phyloP scores from a whole-genome alignment of 345 rosid species.

The Linum trigynum region DNA sequence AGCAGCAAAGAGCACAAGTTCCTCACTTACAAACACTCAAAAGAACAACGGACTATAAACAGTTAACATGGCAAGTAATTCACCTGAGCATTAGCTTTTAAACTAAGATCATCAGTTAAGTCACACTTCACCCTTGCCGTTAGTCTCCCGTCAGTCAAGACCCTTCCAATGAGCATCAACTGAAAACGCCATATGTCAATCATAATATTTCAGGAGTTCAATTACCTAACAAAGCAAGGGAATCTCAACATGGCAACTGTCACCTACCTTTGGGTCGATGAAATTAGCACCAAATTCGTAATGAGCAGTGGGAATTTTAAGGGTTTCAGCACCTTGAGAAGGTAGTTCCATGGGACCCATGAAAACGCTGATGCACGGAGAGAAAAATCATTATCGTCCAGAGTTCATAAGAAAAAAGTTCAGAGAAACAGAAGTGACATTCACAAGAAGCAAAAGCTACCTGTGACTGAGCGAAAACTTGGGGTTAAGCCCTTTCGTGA shows the following conservation, averaged over 20 bases:
- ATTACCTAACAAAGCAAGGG: neutral
- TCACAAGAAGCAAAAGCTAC: conserved; percentile 21
- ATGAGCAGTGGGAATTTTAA: conserved; percentile 80
- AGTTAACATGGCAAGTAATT: conserved; percentile 1
- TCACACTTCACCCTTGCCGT: conserved; percentile 86
- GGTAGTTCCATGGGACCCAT: conserved; percentile 95
- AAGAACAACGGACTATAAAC: conserved; percentile 6
- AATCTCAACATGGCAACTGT: neutral
- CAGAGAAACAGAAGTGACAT: neutral
- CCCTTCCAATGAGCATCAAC: conserved; percentile 92
- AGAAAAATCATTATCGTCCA: conserved; percentile 4
- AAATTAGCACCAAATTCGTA: conserved; percentile 95
- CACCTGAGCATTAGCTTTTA: conserved; percentile 92
- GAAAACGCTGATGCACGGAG: conserved; percentile 42
- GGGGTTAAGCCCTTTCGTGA: conserved; percentile 75
- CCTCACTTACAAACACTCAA: neutral
- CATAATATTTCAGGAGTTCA: neutral
- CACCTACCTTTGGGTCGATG: conserved; percentile 61
- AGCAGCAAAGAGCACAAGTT: neutral
- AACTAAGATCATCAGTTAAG: conserved; percentile 56
- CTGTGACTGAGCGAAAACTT: conserved; percentile 87
- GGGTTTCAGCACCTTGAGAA: conserved; percentile 73
- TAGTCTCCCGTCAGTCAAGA: conserved; percentile 81
- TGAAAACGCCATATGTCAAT: conserved; percentile 10
- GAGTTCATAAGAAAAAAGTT: neutral